These are phyloP conservation scores for Penicillium herquei DNA, from an alignment of 495 filamentous ascomycete species.

Conservation along the genomic window DNA sequence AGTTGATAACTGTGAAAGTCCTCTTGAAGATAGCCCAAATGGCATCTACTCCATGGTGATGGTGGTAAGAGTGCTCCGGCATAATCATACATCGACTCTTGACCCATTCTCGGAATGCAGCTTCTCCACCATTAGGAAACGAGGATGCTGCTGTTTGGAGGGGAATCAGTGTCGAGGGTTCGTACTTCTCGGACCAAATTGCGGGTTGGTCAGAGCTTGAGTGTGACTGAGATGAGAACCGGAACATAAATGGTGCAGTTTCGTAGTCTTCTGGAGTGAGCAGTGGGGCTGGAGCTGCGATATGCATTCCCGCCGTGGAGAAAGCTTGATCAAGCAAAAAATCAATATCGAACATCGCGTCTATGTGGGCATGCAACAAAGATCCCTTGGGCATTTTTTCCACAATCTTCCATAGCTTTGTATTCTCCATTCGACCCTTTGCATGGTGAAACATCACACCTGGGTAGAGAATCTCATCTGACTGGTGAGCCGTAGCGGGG, in stretches of 20 bases:
- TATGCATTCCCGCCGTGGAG: conserved; percentile 70
- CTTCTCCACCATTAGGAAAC: conserved; percentile 68
- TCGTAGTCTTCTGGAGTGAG: conserved; percentile 43
- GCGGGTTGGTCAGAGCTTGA: conserved; percentile 21
- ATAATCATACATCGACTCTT: conserved; percentile 67
- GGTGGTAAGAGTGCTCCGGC: conserved; percentile 68
- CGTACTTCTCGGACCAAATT: conserved; percentile 67
- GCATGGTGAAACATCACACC: conserved; percentile 88
- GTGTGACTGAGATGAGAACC: conserved; percentile 35
- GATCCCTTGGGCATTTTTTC: conserved; percentile 87
- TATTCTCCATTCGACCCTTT: conserved; percentile 74
- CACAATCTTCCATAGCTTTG: conserved; percentile 82
- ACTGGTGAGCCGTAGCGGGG: conserved; percentile 54
- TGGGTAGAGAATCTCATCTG: conserved; percentile 61
- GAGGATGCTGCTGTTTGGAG: conserved; percentile 63
- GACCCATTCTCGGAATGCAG: conserved; percentile 78
- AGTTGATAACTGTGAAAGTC: conserved; percentile 67
- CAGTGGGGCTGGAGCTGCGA: conserved; percentile 57
- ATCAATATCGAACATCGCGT: conserved; percentile 86
- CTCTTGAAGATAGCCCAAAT: conserved; percentile 77
- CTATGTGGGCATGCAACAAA: conserved; percentile 82
- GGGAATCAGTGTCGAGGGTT: conserved; percentile 51
- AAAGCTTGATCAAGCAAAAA: conserved; percentile 71
- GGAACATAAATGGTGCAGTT: conserved; percentile 49
- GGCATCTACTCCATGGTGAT: conserved; percentile 74